Base-by-base conservation (phyloP, 306 rosid genomes). In the Medicago arabica region DNA sequence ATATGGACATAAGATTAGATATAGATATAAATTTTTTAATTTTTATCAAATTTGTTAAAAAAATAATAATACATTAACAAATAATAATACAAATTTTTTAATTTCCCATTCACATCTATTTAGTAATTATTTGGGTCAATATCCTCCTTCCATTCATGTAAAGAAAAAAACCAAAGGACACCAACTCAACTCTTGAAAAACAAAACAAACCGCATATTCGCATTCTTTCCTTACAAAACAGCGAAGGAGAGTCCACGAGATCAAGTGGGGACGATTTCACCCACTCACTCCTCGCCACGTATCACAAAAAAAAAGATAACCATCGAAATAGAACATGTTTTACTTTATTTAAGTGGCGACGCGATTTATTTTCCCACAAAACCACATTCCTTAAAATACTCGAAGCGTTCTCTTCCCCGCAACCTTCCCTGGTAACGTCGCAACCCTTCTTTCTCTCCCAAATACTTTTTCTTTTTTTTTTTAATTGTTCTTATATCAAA, bases 371-470 rank as follows among this genome's bases (percentile, higher is more conserved):
- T 23, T 12, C 43, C 80, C 10, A 25, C 25, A 41, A 23, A 19
- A 31, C n/a, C 6, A 59, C 47, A 4, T 19, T 46, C 41, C 69
- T 34, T 21, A 4, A 2, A 61, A 31, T 7, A 28, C 14, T 18
- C 61, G 15, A 46, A 13, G 1, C 28, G 60, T 11, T 15, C 67
- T 65, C 82, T 61, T 49, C 76, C 66, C 76, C 39, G 67, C 81
- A 77, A 68, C 81, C 75, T 77, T 53, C 39, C 54, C 76, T 13
- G 51, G 44, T 40, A 34, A 34, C n/a, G 75, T 34, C 38, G 76
- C 69, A 58, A 28, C 62, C 17, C 50, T 10, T 14, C 19, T 9
- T 2, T 9, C 21, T 75, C 16, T 5, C 8, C 14, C 10, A 3
- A 38, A 6, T 23, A n/a, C n/a, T n/a, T n/a, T n/a, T n/a, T n/a